phyloP scores from a whole-genome alignment of 495 filamentous ascomycete genomes.

The Penicillium flavigenum region DNA sequence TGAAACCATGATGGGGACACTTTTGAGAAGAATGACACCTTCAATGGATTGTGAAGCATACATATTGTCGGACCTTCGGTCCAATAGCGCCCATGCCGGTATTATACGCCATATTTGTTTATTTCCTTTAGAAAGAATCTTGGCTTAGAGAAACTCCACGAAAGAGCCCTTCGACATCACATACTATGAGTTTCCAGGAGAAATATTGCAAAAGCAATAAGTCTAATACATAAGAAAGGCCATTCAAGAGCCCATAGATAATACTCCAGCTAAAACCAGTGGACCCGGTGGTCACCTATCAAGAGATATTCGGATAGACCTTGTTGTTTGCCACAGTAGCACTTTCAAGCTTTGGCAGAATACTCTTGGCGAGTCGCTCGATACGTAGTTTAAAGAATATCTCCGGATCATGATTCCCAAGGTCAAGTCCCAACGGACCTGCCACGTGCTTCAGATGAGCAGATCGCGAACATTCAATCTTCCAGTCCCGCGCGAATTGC shows the following conservation, averaged over 20 bases:
- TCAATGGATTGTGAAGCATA: too few species aligned
- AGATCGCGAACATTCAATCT: conserved; percentile 6
- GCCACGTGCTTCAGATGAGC: background rate
- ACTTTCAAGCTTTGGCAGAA: background rate
- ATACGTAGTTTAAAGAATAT: conserved; percentile 1
- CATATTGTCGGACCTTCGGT: too few species aligned
- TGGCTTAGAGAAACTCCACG: background rate
- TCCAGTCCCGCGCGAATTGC: conserved; percentile 7
- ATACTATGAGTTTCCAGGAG: background rate
- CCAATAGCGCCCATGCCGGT: too few species aligned
- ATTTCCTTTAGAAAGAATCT: background rate
- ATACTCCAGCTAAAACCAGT: background rate
- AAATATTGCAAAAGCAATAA: background rate
- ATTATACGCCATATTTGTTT: background rate
- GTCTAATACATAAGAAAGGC: background rate
- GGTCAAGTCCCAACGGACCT: background rate
- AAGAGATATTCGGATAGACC: background rate
- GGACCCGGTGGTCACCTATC: background rate
- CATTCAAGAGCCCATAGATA: background rate
- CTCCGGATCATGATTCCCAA: conserved; percentile 1
- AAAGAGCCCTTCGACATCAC: background rate
- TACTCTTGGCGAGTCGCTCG: conserved; percentile 1
- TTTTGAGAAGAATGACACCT: background rate
- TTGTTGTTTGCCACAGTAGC: background rate
- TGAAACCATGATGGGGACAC: too few species aligned